These are phyloP conservation scores for Fusarium dlaminii DNA, from an alignment of 2,329 filamentous ascomycete species.

Conservation along the genomic window DNA sequence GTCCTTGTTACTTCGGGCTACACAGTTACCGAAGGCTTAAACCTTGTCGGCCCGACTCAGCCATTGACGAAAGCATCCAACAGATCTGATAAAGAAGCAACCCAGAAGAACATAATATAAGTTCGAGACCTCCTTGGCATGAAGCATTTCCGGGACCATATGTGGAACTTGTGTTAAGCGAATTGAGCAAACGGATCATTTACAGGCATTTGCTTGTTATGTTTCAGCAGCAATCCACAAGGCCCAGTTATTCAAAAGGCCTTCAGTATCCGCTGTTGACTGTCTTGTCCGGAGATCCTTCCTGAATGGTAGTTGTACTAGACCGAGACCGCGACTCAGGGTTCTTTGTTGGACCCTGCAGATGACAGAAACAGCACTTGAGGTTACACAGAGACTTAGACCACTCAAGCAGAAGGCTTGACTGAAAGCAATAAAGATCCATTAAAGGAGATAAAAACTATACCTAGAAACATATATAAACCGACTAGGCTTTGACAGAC, in stretches of 20 bases:
- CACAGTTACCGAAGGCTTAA: not conserved
- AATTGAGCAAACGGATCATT: not conserved
- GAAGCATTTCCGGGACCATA: not conserved
- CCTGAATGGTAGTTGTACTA: not conserved
- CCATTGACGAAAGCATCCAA: not conserved
- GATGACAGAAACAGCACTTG: not conserved
- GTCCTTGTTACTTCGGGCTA: not conserved
- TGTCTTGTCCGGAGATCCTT: not conserved
- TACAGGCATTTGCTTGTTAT: too few species aligned
- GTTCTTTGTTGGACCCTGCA: not conserved
- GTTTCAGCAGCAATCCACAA: not conserved
- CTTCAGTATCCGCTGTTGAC: not conserved
- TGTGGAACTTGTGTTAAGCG: not conserved
- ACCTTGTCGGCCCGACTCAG: not conserved
- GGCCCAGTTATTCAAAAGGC: not conserved
- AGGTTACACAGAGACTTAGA: not conserved
- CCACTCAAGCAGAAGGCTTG: not conserved
- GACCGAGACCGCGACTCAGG: not conserved
- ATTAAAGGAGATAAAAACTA: too few species aligned
- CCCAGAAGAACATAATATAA: not conserved
- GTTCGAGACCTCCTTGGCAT: not conserved
- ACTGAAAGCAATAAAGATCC: rapidly evolving
- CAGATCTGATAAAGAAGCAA: not conserved
- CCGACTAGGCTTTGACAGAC: rapidly evolving
- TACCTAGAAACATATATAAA: too few species aligned